Evolutionary conservation across 768 basidiomycete genomes (phyloP), one percentile per base, ranked within the genome.

Genomic region (Russula olivacea): DNA sequence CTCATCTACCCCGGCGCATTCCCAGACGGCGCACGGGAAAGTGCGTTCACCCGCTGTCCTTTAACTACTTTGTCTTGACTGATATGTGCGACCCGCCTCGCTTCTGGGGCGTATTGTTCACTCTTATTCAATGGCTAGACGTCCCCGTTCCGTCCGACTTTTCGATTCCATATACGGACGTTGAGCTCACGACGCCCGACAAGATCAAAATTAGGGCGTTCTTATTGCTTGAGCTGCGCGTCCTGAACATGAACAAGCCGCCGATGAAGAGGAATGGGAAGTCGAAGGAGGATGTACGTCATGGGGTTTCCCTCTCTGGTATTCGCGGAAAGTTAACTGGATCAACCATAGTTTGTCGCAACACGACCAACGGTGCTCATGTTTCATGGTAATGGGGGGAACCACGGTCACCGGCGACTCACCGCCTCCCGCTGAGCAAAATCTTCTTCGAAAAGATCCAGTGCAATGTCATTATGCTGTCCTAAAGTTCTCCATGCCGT

Each of bases 381-480:
- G 85, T 93, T 97, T 60, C 95, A 98, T 68, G 96, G 96, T 8
- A 91, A 91, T 69, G 89, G 85, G 0, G 90, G 90, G 15, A 93
- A 92, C 68, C 78, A 85, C 43, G 95, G 96, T 0, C 96, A 98
- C n/a, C n/a, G n/a, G n/a, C n/a, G n/a, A n/a, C n/a, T n/a, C n/a
- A n/a, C 71, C 83, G 96, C 28, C 82, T 98, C 71, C 96, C 94
- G 2, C 77, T 97, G 30, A 95, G 90, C 0, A 81, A 82, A 55
- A 81, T 92, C 38, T 96, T 98, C 71, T 91, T 82, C 70, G 74
- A 83, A 52, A 83, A 84, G 70, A 86, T 93, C 84, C 80, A 91
- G 17, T 97, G 93, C 73, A 98, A 98, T 71, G 93, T 97, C 3
- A 76, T 98, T 45, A 93, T 98, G 88, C 76, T 96, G 63, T 93